Conservation (phyloP, 2,329 filamentous ascomycete genomes). For the Pestalotiopsis sp. region DNA sequence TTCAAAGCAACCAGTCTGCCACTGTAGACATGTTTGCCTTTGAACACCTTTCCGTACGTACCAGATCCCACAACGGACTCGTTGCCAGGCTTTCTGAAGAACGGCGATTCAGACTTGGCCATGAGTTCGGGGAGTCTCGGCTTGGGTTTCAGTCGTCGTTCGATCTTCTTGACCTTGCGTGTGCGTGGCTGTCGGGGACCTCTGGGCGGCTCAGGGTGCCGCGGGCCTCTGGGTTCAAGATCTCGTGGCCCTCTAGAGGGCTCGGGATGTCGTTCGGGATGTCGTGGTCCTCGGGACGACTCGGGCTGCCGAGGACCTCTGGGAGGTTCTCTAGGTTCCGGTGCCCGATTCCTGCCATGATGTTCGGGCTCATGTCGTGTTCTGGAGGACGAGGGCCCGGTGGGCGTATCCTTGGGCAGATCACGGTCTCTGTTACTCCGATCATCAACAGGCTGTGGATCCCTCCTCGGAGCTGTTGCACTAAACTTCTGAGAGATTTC, state of each 20-base stretch:
- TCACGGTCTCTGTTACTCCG: slow-evolving; percentile 23
- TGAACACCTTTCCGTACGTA: slow-evolving; percentile 95
- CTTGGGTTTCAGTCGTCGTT: slow-evolving; percentile 71
- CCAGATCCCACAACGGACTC: slow-evolving; percentile 95
- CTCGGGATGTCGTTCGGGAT: slow-evolving; percentile 19
- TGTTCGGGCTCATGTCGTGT: slow-evolving; percentile 30
- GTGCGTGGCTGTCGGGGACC: slow-evolving; percentile 34
- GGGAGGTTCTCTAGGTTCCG: neutral
- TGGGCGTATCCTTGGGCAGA: slow-evolving; percentile 13
- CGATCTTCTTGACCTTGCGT: slow-evolving; percentile 67
- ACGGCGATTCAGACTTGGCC: slow-evolving; percentile 82
- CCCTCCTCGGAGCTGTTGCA: slow-evolving; percentile 56
- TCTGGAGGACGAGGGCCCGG: slow-evolving; percentile 34
- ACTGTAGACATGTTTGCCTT: slow-evolving; percentile 90
- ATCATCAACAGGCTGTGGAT: slow-evolving; percentile 42
- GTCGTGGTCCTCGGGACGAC: slow-evolving; percentile 3
- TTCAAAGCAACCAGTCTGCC: slow-evolving; percentile 83
- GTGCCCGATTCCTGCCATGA: slow-evolving; percentile 24
- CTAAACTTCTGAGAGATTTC: slow-evolving; percentile 73
- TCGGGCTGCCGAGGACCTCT: slow-evolving; percentile 9
- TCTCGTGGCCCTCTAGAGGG: slow-evolving; percentile 13
- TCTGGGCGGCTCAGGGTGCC: slow-evolving; percentile 14
- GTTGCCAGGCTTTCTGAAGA: slow-evolving; percentile 94
- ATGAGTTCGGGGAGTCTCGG: slow-evolving; percentile 74
- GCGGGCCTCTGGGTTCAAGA: slow-evolving; percentile 29